phyloP scores from a whole-genome alignment of 306 rosid species.

The Senna siamea region DNA sequence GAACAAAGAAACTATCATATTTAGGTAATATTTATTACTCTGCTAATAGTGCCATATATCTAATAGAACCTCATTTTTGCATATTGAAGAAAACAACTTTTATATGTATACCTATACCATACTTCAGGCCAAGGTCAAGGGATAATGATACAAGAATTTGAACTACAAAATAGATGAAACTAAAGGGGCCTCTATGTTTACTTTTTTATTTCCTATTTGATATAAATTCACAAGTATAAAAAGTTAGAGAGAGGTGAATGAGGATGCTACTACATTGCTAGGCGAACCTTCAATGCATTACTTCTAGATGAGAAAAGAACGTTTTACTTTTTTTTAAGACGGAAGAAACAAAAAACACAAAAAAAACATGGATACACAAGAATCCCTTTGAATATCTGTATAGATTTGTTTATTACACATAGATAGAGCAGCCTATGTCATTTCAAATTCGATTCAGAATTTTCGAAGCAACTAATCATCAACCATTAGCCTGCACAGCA shows the following conservation, averaged over 20 bases:
- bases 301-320: neutral
- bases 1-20: slow-evolving; percentile 22
- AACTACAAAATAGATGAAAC: slow-evolving; percentile 18
- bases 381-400: too few relatives aligned
- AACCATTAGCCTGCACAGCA: slow-evolving; percentile 1
- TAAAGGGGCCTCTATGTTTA: slow-evolving; percentile 12
- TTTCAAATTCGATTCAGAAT: slow-evolving; percentile 2
- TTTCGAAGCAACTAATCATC: too few relatives aligned
- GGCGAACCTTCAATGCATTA: neutral
- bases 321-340: too few relatives aligned
- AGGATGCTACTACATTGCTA: neutral
- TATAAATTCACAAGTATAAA: neutral
- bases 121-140: slow-evolving; percentile 1
- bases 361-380: too few relatives aligned
- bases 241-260: neutral
- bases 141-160: slow-evolving; percentile 17
- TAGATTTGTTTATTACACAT: too few relatives aligned
- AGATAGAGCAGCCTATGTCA: neutral
- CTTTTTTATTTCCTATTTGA: neutral
- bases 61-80: neutral
- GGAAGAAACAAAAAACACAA: too few relatives aligned
- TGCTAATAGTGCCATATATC: too few relatives aligned
- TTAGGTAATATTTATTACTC: slow-evolving; percentile 4
- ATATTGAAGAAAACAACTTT: neutral
- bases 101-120: too few relatives aligned